A percentile compares a stretch with the other conserved stretches of the same genome.
Conservation (phyloP, 306 rosid genomes). For the Malus fusca region DNA sequence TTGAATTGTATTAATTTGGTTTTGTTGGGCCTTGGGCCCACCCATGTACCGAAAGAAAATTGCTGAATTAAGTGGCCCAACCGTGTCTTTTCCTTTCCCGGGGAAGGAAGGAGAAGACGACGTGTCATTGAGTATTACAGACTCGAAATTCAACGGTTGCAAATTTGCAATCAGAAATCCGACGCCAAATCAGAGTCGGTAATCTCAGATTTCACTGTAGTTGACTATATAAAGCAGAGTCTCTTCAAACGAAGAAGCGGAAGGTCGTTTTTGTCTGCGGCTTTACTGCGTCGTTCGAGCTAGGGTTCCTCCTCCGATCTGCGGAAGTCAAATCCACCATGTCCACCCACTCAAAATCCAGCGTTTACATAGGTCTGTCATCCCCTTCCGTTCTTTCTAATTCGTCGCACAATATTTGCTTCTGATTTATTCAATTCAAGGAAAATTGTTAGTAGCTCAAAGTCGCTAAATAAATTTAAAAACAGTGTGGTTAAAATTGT, state of each 20-base stretch:
- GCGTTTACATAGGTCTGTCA: slow-evolving; percentile 45
- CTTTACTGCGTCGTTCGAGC: background rate
- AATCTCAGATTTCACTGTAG: background rate
- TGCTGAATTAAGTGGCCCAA: too few species aligned
- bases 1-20: too few species aligned
- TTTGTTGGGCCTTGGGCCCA: too few species aligned
- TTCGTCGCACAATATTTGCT: background rate
- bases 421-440: background rate
- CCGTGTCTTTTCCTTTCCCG: too few species aligned
- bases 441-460: background rate
- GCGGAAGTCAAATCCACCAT: background rate
- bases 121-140: too few species aligned
- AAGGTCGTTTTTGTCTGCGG: background rate
- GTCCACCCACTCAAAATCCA: slow-evolving; percentile 46
- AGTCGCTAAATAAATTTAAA: background rate
- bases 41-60: too few species aligned
- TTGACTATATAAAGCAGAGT: background rate
- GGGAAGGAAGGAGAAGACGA: too few species aligned
- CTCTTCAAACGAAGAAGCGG: background rate
- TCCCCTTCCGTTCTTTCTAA: background rate
- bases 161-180: too few species aligned
- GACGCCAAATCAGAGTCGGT: too few species aligned
- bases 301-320: slow-evolving; percentile 25
- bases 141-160: too few species aligned
- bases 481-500: background rate